A percentile compares a stretch with the other conserved stretches of the same genome.
These are phyloP conservation scores for Cephaloascus fragrans DNA, from an alignment of 805 yeast genomes.

Conservation along the genomic window DNA sequence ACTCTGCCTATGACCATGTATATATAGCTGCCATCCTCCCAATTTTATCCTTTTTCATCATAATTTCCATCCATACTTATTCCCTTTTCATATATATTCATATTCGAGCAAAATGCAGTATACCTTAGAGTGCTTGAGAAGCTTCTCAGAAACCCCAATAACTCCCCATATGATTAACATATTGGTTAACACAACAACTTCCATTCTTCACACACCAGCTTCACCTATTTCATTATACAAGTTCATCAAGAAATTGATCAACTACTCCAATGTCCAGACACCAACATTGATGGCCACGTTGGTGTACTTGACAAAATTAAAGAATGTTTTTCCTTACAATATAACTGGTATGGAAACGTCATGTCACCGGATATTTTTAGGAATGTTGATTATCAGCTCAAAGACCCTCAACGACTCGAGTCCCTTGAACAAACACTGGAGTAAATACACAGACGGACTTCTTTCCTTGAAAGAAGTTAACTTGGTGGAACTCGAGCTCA, in stretches of 20 bases:
- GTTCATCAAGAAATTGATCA: slow-evolving; percentile 67
- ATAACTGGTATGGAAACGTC: slow-evolving; percentile 91
- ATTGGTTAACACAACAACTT: slow-evolving; percentile 47
- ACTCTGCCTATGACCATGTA: no score
- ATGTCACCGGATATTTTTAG: slow-evolving; percentile 84
- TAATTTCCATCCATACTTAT: no score
- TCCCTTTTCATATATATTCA: no score
- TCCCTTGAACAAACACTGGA: slow-evolving; percentile 96
- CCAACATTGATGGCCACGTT: slow-evolving; percentile 91
- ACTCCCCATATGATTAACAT: slow-evolving; percentile 46
- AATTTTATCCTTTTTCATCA: no score
- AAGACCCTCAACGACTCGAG: slow-evolving; percentile 88
- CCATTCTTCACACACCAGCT: slow-evolving; percentile 38
- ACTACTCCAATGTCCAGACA: slow-evolving; percentile 84
- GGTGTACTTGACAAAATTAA: slow-evolving; percentile 71
- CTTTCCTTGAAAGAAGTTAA: slow-evolving; percentile 72
- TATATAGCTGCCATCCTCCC: no score
- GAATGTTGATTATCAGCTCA: slow-evolving; percentile 85
- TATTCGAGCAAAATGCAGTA: no score
- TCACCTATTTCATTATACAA: slow-evolving; percentile 30
- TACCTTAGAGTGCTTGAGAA: slow-evolving; percentile 20
- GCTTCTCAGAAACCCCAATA: slow-evolving; percentile 48
- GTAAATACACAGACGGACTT: slow-evolving; percentile 82
- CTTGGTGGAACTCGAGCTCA: slow-evolving; percentile 82
- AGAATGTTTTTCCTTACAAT: slow-evolving; percentile 71